A percentile compares a stretch with the other conserved stretches of the same genome.
These are phyloP conservation scores for Ustilago crameri DNA, from an alignment of 1,284 basidiomycete genomes.

Conservation along the genomic window DNA sequence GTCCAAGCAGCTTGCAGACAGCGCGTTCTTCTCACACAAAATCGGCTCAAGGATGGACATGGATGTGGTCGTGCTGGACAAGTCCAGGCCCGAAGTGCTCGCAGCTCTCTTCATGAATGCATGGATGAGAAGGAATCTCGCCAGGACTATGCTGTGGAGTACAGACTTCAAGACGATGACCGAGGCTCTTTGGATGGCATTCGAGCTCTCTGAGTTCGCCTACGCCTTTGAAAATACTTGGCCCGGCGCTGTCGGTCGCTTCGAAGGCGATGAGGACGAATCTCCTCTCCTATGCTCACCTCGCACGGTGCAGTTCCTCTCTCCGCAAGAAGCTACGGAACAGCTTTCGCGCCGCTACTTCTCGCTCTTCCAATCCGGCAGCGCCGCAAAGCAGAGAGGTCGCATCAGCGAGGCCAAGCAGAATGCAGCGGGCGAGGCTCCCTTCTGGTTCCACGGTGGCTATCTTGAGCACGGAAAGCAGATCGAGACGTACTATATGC, in stretches of 20 bases:
- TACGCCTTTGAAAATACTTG: slow-evolving; percentile 47
- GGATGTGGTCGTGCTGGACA: slow-evolving; percentile 45
- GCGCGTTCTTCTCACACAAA: slow-evolving; percentile 30
- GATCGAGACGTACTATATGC: slow-evolving; percentile 33
- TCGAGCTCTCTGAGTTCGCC: slow-evolving; percentile 30
- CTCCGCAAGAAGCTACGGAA: slow-evolving; percentile 25
- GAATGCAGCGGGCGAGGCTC: slow-evolving; percentile 27
- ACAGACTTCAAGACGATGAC: slow-evolving; percentile 28
- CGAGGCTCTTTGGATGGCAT: slow-evolving; percentile 42
- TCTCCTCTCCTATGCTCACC: slow-evolving; percentile 35
- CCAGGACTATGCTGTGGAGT: slow-evolving; percentile 31
- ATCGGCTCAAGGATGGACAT: slow-evolving; percentile 42
- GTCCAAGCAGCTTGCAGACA: slow-evolving; percentile 25
- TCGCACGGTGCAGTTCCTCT: slow-evolving; percentile 39
- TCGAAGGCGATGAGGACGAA: slow-evolving; percentile 40
- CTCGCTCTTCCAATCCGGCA: slow-evolving; percentile 19
- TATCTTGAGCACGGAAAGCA: slow-evolving; percentile 13
- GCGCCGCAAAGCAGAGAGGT: slow-evolving; percentile 9
- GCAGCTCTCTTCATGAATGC: slow-evolving; percentile 42
- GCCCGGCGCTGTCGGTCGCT: slow-evolving; percentile 40
- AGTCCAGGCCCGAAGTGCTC: slow-evolving; percentile 36
- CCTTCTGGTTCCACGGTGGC: slow-evolving; percentile 46
- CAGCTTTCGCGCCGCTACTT: slow-evolving; percentile 31
- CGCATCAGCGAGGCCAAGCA: slow-evolving; percentile 7
- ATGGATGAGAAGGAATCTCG: slow-evolving; percentile 27